Evolutionary conservation across 2,329 filamentous ascomycete species (phyloP).

Genomic region (Cadophora malorum): DNA sequence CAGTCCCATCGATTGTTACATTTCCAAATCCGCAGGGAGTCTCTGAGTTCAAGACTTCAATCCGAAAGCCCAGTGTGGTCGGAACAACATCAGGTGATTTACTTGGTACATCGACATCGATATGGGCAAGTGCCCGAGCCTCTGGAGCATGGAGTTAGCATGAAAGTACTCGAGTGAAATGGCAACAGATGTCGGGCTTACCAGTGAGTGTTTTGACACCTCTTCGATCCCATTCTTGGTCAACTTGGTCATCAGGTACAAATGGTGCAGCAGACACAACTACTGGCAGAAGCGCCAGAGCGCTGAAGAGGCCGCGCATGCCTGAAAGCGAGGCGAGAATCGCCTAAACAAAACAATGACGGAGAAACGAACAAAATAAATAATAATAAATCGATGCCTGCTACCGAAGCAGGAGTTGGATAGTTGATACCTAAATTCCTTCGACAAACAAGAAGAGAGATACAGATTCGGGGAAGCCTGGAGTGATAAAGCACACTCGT

Average conservation of each 20-base stretch:
- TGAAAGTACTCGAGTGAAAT: background rate
- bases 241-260: constrained; percentile 30
- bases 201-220: constrained; percentile 21
- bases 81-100: constrained; percentile 36
- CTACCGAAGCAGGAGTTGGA: background rate
- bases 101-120: constrained; percentile 33
- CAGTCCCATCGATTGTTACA: constrained; percentile 54
- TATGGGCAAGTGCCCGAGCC: constrained; percentile 32
- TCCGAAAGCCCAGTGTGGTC: constrained; percentile 43
- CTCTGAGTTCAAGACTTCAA: constrained; percentile 54
- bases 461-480: constrained; percentile 19
- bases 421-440: background rate
- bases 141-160: background rate
- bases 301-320: constrained; percentile 45
- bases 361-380: background rate
- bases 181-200: background rate
- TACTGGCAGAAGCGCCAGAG: constrained; percentile 41
- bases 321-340: background rate
- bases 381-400: background rate
- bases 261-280: constrained; percentile 36
- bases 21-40: constrained; percentile 55
- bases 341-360: background rate
- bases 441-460: background rate
- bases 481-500: constrained; percentile 16
- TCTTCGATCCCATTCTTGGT: constrained; percentile 22